A percentile compares a stretch with the other conserved stretches of the same genome.
Evolutionary conservation across 441 rosid genomes (phyloP).

Genomic region (Brassica hybrid): DNA sequence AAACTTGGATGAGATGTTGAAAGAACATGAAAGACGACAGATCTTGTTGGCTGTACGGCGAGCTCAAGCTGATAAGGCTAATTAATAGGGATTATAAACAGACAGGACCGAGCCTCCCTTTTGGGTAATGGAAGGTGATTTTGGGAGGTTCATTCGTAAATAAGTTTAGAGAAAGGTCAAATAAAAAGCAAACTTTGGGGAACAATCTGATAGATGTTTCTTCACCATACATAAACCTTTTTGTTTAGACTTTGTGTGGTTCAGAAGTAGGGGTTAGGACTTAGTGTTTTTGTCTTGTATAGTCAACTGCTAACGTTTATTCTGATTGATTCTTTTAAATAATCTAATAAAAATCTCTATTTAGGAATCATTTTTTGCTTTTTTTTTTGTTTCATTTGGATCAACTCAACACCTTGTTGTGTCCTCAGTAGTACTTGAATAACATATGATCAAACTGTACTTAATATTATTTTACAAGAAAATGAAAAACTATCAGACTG

Average conservation of each 20-base stretch:
- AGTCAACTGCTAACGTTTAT: constrained; percentile 20
- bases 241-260: constrained; percentile 25
- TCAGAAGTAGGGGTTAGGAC: constrained; percentile 28
- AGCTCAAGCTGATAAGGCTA: not conserved
- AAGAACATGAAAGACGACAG: not conserved
- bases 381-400: too few species aligned
- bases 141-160: not conserved
- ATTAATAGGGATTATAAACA: not conserved
- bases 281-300: constrained; percentile 32
- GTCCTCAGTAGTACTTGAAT: too few species aligned
- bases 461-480: too few species aligned
- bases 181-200: constrained; percentile 38
- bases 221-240: constrained; percentile 7
- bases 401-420: too few species aligned
- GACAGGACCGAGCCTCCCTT: not conserved
- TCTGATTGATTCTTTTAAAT: constrained; percentile 26
- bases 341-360: constrained; percentile 15
- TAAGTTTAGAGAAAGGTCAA: constrained; percentile 36
- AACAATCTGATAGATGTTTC: constrained; percentile 22
- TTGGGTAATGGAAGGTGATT: not conserved
- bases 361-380: not conserved
- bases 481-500: too few species aligned
- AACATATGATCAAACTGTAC: too few species aligned
- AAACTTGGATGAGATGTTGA: not conserved
- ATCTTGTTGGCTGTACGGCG: constrained; percentile 1